Conservation (phyloP, 352 stramenopile species). For the Globisporangium sylvaticum region DNA sequence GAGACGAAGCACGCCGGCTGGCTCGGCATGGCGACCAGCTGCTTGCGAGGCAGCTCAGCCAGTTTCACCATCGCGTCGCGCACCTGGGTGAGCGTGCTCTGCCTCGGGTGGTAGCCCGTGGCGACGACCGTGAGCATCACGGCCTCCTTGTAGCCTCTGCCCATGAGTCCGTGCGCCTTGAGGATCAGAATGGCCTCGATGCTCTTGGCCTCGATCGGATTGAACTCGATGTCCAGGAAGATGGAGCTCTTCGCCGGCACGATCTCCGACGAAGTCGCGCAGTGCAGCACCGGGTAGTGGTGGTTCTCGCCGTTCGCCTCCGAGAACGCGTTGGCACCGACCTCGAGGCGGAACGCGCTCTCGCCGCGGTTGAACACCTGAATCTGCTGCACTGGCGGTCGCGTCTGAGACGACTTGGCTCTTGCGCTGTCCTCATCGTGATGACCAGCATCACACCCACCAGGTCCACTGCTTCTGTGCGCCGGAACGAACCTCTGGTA, state of each 20-base stretch:
- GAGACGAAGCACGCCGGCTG: slow-evolving; percentile 43
- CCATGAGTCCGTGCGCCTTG: slow-evolving; percentile 70
- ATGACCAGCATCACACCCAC: too few species aligned
- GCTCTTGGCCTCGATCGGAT: slow-evolving; percentile 54
- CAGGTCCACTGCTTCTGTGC: not conserved
- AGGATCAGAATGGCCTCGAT: slow-evolving; percentile 54
- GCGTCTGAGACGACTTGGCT: not conserved
- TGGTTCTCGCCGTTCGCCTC: slow-evolving; percentile 53
- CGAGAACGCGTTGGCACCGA: slow-evolving; percentile 48
- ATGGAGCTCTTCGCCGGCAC: slow-evolving; percentile 55
- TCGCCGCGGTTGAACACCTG: slow-evolving; percentile 76
- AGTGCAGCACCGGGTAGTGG: slow-evolving; percentile 53
- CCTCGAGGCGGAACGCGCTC: slow-evolving; percentile 59
- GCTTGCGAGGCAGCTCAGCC: slow-evolving; percentile 23
- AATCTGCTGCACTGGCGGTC: slow-evolving; percentile 65
- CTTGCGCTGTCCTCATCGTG: slow-evolving; percentile 6
- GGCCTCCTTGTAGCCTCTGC: slow-evolving; percentile 56
- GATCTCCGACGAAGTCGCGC: slow-evolving; percentile 47
- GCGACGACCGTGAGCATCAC: slow-evolving; percentile 59
- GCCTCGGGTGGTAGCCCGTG: slow-evolving; percentile 47
- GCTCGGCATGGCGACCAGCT: slow-evolving; percentile 30
- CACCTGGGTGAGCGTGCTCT: slow-evolving; percentile 34
- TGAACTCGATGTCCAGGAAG: slow-evolving; percentile 76
- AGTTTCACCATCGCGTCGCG: slow-evolving; percentile 21
- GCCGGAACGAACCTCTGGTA: slow-evolving; percentile 22